These are phyloP conservation scores for Colletotrichum somersetense DNA, from an alignment of 2,329 filamentous ascomycete genomes.

Conservation along the genomic window DNA sequence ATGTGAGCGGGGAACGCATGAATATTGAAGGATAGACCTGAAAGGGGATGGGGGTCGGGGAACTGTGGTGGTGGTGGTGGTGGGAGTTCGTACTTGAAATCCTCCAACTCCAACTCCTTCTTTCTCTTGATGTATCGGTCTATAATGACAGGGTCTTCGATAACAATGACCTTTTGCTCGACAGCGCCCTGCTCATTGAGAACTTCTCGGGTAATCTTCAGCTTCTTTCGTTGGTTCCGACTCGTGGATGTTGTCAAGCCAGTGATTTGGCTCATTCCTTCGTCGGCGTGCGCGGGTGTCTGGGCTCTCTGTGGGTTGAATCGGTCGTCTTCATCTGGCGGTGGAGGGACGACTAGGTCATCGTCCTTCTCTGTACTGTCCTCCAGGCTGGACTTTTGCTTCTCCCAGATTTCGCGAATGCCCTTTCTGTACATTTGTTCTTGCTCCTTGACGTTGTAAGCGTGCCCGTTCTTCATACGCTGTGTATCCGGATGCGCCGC, in stretches of 20 bases:
- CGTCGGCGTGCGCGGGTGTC: constrained; percentile 77
- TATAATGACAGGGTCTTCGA: constrained; percentile 88
- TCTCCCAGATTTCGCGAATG: constrained; percentile 92
- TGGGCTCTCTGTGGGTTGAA: constrained; percentile 80
- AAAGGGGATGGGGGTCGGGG: constrained; percentile 32
- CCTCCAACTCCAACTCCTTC: constrained; percentile 76
- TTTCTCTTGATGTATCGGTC: constrained; percentile 87
- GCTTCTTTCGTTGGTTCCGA: constrained; percentile 74
- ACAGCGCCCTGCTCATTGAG: constrained; percentile 60
- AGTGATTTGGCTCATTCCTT: constrained; percentile 84
- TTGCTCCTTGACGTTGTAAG: constrained; percentile 96
- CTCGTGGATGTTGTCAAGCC: constrained; percentile 75
- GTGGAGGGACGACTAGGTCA: constrained; percentile 66
- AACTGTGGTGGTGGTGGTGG: constrained; percentile 7
- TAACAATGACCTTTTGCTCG: constrained; percentile 74
- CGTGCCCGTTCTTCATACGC: constrained; percentile 91
- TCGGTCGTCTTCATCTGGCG: constrained; percentile 72
- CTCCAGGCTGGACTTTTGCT: constrained; percentile 83
- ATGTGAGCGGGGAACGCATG: constrained; percentile 42
- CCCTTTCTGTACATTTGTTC: constrained; percentile 92
- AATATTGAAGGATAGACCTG: constrained; percentile 34
- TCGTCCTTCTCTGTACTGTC: constrained; percentile 77
- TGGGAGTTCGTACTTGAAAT: constrained; percentile 42
- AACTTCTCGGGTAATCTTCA: constrained; percentile 78
- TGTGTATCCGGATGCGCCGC: constrained; percentile 72